Conservation (phyloP, 306 rosid genomes). For the Biancaea sappan region DNA sequence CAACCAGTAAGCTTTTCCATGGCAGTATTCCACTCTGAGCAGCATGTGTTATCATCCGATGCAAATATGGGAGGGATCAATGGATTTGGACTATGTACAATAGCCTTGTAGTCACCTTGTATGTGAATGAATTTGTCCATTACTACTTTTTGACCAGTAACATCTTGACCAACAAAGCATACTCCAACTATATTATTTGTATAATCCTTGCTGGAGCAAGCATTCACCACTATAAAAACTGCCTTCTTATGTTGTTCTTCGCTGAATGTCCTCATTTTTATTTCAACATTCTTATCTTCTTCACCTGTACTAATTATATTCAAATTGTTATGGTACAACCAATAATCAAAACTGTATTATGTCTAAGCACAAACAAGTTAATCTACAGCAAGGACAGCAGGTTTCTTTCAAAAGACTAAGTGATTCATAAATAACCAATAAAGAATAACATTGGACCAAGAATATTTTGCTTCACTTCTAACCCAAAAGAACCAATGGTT, state of each 20-base stretch:
- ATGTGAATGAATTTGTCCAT: slow-evolving; percentile 97
- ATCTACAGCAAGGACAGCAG: slow-evolving; percentile 31
- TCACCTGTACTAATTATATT: slow-evolving; percentile 79
- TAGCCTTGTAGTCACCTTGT: slow-evolving; percentile 97
- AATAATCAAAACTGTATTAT: slow-evolving; percentile 32
- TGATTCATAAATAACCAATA: slow-evolving; percentile 4
- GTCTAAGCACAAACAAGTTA: slow-evolving; percentile 40
- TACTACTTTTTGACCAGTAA: slow-evolving; percentile 88
- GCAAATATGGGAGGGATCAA: slow-evolving; percentile 99
- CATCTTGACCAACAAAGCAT: slow-evolving; percentile 99
- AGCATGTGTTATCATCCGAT: slow-evolving; percentile 89
- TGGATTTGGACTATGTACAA: slow-evolving; percentile 90
- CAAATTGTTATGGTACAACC: slow-evolving; percentile 37
- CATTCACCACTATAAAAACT: slow-evolving; percentile 87
- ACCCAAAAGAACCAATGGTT: background rate
- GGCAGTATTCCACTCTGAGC: slow-evolving; percentile 98
- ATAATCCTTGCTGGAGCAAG: slow-evolving; percentile 96
- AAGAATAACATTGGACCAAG: slow-evolving; percentile 9
- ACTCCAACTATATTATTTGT: slow-evolving; percentile 84
- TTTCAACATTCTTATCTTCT: slow-evolving; percentile 93
- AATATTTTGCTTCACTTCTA: slow-evolving; percentile 5
- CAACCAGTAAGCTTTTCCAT: slow-evolving; percentile 97
- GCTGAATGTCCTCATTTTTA: slow-evolving; percentile 89
- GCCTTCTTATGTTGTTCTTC: slow-evolving; percentile 64
- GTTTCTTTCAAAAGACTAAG: slow-evolving; percentile 29